Percentiles rank a stretch among this genome's conserved stretches.
These are phyloP conservation scores for Colletotrichum cordylinicola DNA, from an alignment of 2,329 filamentous ascomycete species.

Conservation along the genomic window DNA sequence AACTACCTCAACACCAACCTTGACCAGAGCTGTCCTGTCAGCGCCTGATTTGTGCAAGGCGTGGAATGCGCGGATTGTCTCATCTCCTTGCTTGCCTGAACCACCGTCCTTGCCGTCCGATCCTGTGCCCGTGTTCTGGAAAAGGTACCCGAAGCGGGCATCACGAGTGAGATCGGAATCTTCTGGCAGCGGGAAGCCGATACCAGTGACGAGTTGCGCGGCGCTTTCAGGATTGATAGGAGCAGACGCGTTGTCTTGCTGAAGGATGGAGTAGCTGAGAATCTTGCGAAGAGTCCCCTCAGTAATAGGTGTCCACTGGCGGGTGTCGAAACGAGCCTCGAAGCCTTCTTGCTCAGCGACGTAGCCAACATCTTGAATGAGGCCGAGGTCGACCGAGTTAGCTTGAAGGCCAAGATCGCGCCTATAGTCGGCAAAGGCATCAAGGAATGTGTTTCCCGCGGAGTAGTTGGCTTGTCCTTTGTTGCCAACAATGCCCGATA, in stretches of 20 bases:
- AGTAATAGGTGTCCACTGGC: constrained; percentile 25
- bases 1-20: constrained; percentile 25
- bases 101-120: background rate
- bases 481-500: constrained; percentile 33
- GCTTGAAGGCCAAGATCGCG: background rate
- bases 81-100: background rate
- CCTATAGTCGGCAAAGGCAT: constrained; percentile 31
- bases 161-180: constrained; percentile 28
- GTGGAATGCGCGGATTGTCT: background rate
- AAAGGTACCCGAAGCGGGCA: background rate
- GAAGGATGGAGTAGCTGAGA: constrained; percentile 31
- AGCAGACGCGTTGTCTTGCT: constrained; percentile 23
- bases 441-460: constrained; percentile 37
- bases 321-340: background rate
- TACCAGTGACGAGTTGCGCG: constrained; percentile 31
- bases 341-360: background rate
- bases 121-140: background rate
- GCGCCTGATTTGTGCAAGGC: constrained; percentile 27
- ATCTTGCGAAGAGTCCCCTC: constrained; percentile 33
- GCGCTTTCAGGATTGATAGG: constrained; percentile 8
- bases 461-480: constrained; percentile 39
- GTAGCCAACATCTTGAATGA: background rate
- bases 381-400: background rate
- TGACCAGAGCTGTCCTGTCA: constrained; percentile 20
- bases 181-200: constrained; percentile 27